Evolutionary conservation across 306 rosid species (phyloP).

Genomic region (Vigna angularis): DNA sequence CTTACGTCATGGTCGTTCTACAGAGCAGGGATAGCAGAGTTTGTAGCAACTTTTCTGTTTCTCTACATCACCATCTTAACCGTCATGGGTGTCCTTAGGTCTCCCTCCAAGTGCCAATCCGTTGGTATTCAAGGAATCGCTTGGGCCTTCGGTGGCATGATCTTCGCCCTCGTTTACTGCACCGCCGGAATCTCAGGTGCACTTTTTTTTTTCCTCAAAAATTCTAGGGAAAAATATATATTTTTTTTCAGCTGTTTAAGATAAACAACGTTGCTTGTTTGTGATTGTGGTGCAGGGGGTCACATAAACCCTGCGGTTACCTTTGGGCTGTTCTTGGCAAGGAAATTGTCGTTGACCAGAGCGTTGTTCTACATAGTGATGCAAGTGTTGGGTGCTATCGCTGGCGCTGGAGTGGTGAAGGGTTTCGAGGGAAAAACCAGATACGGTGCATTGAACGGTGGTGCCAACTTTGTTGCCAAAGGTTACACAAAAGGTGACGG

Average conservation of each 20-base stretch:
- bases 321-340: constrained; percentile 54
- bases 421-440: constrained; percentile 52
- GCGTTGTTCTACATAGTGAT: constrained; percentile 59
- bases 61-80: constrained; percentile 61
- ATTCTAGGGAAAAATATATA: neutral
- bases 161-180: constrained; percentile 63
- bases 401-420: constrained; percentile 63
- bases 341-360: constrained; percentile 53
- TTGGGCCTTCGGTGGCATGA: constrained; percentile 69
- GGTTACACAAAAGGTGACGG: constrained; percentile 67
- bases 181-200: constrained; percentile 65
- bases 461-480: constrained; percentile 48
- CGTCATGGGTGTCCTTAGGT: constrained; percentile 45
- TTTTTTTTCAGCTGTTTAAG: neutral
- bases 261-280: neutral
- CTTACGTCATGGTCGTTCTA: constrained; percentile 58
- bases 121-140: constrained; percentile 65
- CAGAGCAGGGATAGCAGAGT: constrained; percentile 63
- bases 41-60: constrained; percentile 57
- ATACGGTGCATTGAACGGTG: constrained; percentile 17
- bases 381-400: constrained; percentile 57
- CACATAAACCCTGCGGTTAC: constrained; percentile 66
- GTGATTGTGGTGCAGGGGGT: constrained; percentile 46
- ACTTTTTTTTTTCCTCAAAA: neutral
- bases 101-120: constrained; percentile 6